Base-by-base conservation (phyloP, 169 alveolate genomes). In the Eimeria tenella region DNA sequence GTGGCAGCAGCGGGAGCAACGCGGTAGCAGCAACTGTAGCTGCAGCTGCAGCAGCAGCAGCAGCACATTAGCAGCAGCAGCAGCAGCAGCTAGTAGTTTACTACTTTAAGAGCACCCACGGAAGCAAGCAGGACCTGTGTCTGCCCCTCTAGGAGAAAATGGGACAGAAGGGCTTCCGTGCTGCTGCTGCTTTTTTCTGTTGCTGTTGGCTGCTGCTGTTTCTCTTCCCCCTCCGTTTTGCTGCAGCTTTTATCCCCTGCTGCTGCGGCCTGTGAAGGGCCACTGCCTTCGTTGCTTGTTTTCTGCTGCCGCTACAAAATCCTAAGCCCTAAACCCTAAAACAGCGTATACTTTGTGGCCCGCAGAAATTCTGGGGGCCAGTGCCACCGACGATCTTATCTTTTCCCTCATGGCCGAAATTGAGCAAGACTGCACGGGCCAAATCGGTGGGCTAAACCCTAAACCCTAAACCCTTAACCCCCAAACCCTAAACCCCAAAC, bases 401-500 rank as follows among this genome's bases (percentile, higher is more conserved):
- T 86, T 63, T 21, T 74, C 82, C 13, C 56, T 86, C 10, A 86
- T 86, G 93, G 93, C 93, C 55, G 93, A 86, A 62, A 86, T 86
- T 4, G 93, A 86, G 23, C 84, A 86, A n/a, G 93, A 86, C 84
- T 86, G 93, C 84, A 49, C 73, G 13, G 93, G 93, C 11, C 93
- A 86, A 68, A 86, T 86, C 15, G 93, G 93, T 86, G 71, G 10
- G 5, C 7, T n/a, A 17, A 71, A 25, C 82, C 55, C 50, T 71
- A 31, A 71, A 31, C 82, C 55, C 82, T 21, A 71, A 71, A 31
- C 82, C 55, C 55, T 21, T 6, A 13, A 25, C 82, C 11, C 11
- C 10, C 25, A 63, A 63, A 8, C 73, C 73, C 73, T 5, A 63
- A 63, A 8, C 73, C 73, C 73, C 0, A 63, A 63, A 19, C 15